These are phyloP conservation scores for Scedosporium apiospermum DNA, from an alignment of 2,329 filamentous ascomycete species.

Conservation along the genomic window DNA sequence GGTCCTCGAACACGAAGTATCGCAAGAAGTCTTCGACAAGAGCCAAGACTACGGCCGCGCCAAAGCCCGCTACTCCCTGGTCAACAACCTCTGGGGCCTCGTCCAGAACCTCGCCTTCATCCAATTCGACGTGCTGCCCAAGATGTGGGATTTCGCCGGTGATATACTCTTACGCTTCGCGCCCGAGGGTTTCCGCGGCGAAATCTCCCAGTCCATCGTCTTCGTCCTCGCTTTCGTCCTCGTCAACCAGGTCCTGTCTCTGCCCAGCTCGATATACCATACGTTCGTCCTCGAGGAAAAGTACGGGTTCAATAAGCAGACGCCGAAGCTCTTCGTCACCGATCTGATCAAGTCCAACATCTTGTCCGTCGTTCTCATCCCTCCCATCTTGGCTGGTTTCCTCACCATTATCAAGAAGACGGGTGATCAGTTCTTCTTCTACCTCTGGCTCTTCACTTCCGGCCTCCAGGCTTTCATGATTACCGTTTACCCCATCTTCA, in stretches of 20 bases:
- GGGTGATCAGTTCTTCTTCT: conserved; percentile 93
- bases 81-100: conserved; percentile 75
- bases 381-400: conserved; percentile 85
- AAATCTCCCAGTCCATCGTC: conserved; percentile 86
- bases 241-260: conserved; percentile 66
- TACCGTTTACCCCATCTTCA: conserved; percentile 89
- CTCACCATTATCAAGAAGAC: conserved; percentile 91
- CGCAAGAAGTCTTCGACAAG: conserved; percentile 86
- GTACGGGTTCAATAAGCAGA: conserved; percentile 99
- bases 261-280: conserved; percentile 82
- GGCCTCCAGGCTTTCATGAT: conserved; percentile 89
- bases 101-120: conserved; percentile 83
- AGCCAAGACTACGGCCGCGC: conserved; percentile 83
- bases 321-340: conserved; percentile 73
- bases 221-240: conserved; percentile 85
- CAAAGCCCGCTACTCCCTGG: conserved; percentile 82
- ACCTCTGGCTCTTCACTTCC: conserved; percentile 89
- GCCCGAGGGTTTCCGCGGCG: conserved; percentile 72
- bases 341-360: conserved; percentile 89
- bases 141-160: conserved; percentile 79
- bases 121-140: conserved; percentile 82
- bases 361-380: conserved; percentile 68
- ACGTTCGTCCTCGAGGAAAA: conserved; percentile 94
- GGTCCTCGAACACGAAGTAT: conserved; percentile 80
- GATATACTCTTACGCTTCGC: conserved; percentile 63